Evolutionary conservation across 768 basidiomycete species (phyloP).

Genomic region (Auricularia cornea): DNA sequence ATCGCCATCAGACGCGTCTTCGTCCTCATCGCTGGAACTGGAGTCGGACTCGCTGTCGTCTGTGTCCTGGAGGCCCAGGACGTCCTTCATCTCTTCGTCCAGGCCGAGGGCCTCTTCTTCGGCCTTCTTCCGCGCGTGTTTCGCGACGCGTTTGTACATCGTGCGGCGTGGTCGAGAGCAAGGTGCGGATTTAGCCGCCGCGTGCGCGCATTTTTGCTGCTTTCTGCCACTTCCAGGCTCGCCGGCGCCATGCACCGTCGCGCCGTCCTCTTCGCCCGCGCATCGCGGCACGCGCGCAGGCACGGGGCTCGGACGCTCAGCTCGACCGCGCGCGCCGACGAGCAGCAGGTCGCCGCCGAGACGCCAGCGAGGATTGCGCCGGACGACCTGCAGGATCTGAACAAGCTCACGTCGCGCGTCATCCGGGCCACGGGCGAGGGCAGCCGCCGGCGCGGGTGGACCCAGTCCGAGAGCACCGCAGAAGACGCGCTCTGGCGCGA

Average conservation of each 20-base stretch:
- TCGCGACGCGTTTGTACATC: slow-evolving; percentile 79
- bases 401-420: background rate
- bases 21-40: slow-evolving; percentile 8
- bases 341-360: background rate
- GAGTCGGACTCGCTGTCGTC: slow-evolving; percentile 64
- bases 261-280: background rate
- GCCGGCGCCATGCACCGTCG: background rate
- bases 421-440: background rate
- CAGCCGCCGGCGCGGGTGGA: background rate
- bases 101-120: slow-evolving; percentile 58
- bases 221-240: background rate
- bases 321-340: background rate
- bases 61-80: slow-evolving; percentile 62
- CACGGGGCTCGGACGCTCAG: background rate
- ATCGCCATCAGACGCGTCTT: slow-evolving; percentile 11
- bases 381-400: background rate
- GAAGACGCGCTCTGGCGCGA: background rate
- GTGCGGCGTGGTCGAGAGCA: background rate
- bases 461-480: background rate
- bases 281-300: background rate
- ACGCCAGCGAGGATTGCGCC: background rate
- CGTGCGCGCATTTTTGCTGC: background rate
- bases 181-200: background rate
- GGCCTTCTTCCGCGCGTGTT: slow-evolving; percentile 49
- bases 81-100: slow-evolving; percentile 53